Evolutionary conservation across 2,329 filamentous ascomycete species (phyloP), one percentile per base, ranked within the genome.

Genomic region (Rhynchosporium agropyri): DNA sequence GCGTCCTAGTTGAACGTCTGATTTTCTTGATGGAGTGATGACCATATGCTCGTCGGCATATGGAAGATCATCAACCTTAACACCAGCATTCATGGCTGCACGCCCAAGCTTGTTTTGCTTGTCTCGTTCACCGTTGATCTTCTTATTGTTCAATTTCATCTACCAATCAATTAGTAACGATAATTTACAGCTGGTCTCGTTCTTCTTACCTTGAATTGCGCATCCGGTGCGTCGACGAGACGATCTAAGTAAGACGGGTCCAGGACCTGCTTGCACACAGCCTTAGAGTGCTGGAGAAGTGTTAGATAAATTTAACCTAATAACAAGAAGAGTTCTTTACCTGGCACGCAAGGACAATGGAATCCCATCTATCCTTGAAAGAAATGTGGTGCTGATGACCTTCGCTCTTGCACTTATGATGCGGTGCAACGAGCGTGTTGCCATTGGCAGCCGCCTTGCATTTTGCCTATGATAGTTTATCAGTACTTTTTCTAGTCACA

Each of bases 121-220:
- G 15, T 73, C 67, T 1, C 71, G 63, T n/a, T 69, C 60, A 1
- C 58, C 59, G 45, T 73, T 73, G 1, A 73, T 69, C 28, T 65
- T 69, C 40, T 69, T 68, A 31, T 73, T 73, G 1, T 63, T 66
- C 3, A 65, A 28, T 43, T 73, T 73, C 50, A 66, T 63, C 70
- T 72, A 56, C 12, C 40, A 54, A 57, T 38, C 10, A 56, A 42
- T 58, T 33, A 65, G 58, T 13, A 40, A 26, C 13, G 29, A 7
- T 4, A 5, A 28, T 13, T 7, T 15, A 29, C 31, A 12, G 28
- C 10, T 36, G 20, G 9, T 4, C 3, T 9, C 42, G n/a, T 29
- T 43, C 29, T 46, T 36, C 68, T 63, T 69, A 73, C 72, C 36
- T 64, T 62, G 3, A 67, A 46, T 20, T 71, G 67, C 2, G 42